A percentile compares a stretch with the other conserved stretches of the same genome.
phyloP scores from a whole-genome alignment of 2,329 filamentous ascomycete genomes.

The Eurotiales sp. region DNA sequence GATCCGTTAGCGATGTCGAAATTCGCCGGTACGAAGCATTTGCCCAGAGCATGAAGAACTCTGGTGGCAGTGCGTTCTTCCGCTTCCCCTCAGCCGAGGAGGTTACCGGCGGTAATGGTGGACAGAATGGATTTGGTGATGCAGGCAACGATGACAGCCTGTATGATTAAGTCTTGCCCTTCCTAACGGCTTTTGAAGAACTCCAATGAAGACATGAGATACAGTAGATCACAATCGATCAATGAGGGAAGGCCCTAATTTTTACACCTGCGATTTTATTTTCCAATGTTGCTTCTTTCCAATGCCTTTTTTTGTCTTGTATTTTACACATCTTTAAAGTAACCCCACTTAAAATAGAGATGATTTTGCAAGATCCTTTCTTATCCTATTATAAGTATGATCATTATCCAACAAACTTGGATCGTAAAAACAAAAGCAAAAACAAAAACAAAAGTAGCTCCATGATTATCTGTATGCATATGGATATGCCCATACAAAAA shows the following conservation, averaged over 20 bases:
- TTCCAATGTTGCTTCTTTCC: slow-evolving; percentile 9
- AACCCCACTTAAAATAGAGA: slow-evolving; percentile 11
- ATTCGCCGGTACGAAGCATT: slow-evolving; percentile 98
- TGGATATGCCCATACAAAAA: not conserved
- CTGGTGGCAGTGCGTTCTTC: slow-evolving; percentile 93
- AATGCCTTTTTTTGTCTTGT: slow-evolving; percentile 11
- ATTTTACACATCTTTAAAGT: slow-evolving; percentile 10
- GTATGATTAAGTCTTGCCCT: slow-evolving; percentile 71
- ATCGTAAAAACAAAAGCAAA: not conserved
- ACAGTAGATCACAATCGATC: slow-evolving; percentile 8
- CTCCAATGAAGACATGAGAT: slow-evolving; percentile 1
- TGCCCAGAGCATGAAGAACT: slow-evolving; percentile 98
- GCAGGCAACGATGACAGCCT: slow-evolving; percentile 94
- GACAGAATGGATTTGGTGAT: slow-evolving; percentile 66
- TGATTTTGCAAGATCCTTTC: slow-evolving; percentile 1
- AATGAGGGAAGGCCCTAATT: slow-evolving; percentile 4
- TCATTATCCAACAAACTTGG: not conserved
- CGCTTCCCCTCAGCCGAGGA: slow-evolving; percentile 73
- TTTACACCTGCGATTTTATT: not conserved
- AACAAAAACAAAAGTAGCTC: too few relatives aligned
- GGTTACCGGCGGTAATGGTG: slow-evolving; percentile 46
- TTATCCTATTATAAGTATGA: too few relatives aligned
- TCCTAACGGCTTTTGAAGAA: slow-evolving; percentile 22
- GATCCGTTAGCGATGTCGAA: slow-evolving; percentile 94
- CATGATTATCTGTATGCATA: not conserved